Percentiles rank a stretch among this genome's conserved stretches.
These are phyloP conservation scores for Aphanomyces cochlioides DNA, from an alignment of 352 stramenopile species.

Conservation along the genomic window DNA sequence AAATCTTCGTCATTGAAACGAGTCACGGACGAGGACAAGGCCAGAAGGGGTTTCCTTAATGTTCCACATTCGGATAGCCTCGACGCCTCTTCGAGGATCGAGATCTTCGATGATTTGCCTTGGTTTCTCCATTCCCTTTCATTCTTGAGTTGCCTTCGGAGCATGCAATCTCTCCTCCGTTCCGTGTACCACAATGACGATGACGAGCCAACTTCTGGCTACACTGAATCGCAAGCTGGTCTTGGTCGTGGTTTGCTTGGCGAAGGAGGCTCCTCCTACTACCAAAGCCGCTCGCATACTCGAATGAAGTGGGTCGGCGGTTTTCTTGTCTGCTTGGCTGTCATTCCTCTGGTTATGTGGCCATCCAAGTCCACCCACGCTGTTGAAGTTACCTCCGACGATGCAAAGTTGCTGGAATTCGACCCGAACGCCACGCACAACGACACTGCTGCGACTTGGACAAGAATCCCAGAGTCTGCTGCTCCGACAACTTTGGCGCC, in stretches of 20 bases:
- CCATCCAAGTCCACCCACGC: not conserved
- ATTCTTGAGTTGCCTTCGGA: not conserved
- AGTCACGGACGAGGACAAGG: no score
- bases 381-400: not conserved
- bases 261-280: conserved; percentile 10
- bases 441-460: no score
- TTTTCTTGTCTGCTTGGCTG: conserved; percentile 3
- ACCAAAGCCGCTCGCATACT: conserved; percentile 7
- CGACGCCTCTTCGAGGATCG: not conserved
- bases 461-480: no score
- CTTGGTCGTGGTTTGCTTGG: conserved; percentile 15
- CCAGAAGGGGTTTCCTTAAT: not conserved
- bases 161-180: conserved; percentile 8
- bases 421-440: not conserved
- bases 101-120: conserved; percentile 6
- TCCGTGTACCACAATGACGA: not conserved
- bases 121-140: not conserved
- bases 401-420: not conserved
- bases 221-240: conserved; percentile 4
- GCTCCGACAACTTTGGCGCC: no score
- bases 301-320: not conserved
- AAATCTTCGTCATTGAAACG: no score
- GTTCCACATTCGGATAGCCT: conserved; percentile 9
- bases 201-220: not conserved
- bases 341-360: conserved; percentile 13